These are phyloP conservation scores for Gaeumannomyces sp. DNA, from an alignment of 2,329 filamentous ascomycete species.

Conservation along the genomic window DNA sequence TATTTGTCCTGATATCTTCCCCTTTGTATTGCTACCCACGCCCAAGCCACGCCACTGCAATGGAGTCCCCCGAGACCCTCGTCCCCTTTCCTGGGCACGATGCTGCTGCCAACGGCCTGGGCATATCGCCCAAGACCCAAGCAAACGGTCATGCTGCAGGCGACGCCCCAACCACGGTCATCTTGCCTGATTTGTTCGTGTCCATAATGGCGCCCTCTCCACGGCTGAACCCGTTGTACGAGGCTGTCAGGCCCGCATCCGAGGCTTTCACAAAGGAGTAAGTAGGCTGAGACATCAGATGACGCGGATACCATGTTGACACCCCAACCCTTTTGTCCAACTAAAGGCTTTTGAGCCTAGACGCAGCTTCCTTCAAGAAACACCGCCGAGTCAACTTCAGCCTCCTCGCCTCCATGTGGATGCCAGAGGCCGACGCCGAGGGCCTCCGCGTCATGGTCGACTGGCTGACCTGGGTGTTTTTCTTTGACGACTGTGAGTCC, in stretches of 20 bases:
- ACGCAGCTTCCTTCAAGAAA: conserved; percentile 1
- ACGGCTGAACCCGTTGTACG: conserved; percentile 3
- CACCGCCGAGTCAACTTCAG: conserved; percentile 7
- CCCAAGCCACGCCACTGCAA: neutral
- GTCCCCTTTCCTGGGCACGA: neutral
- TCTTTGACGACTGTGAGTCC: conserved; percentile 7
- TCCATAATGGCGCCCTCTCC: conserved; percentile 7
- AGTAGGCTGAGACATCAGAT: neutral
- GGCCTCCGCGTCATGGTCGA: conserved; percentile 8
- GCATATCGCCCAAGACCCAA: neutral
- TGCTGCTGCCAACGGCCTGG: neutral
- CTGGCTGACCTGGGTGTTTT: conserved; percentile 9
- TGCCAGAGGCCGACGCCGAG: conserved; percentile 7
- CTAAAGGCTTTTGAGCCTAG: neutral
- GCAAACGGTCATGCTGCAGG: neutral
- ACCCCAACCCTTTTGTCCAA: neutral
- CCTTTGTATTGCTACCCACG: neutral
- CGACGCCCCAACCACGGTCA: neutral
- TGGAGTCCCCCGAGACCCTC: neutral
- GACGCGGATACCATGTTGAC: neutral
- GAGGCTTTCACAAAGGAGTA: neutral
- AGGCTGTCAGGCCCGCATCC: neutral
- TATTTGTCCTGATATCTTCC: neutral
- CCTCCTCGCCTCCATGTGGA: conserved; percentile 6
- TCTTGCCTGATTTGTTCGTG: conserved; percentile 5